Percentiles rank a stretch among this genome's conserved stretches.
These are phyloP conservation scores for Pythium aquatile DNA, from an alignment of 352 stramenopile genomes.

Conservation along the genomic window DNA sequence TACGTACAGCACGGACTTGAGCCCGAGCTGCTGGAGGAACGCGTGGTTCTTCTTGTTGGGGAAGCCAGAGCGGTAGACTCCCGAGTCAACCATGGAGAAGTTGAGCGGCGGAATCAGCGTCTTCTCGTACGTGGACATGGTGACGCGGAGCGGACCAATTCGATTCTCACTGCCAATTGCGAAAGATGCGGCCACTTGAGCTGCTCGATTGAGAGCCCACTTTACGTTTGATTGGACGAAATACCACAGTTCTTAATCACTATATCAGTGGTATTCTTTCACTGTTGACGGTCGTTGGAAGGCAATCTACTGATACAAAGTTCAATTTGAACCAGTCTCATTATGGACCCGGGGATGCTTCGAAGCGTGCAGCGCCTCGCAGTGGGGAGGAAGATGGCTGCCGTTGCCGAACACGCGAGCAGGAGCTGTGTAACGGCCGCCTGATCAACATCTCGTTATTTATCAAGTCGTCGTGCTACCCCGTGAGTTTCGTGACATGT, in stretches of 20 bases:
- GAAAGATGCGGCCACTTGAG: background rate
- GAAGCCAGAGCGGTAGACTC: slow-evolving; percentile 87
- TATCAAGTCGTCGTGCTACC: background rate
- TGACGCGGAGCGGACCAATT: background rate
- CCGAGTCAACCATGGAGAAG: slow-evolving; percentile 88
- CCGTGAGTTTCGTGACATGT: background rate
- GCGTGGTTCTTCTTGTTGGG: slow-evolving; percentile 87
- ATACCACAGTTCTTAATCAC: background rate
- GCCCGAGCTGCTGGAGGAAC: slow-evolving; percentile 82
- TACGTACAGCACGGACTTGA: slow-evolving; percentile 86
- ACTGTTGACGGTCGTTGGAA: too few relatives aligned
- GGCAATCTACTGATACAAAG: background rate
- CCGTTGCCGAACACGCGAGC: background rate
- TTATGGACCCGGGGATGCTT: background rate
- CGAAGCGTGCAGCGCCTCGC: background rate
- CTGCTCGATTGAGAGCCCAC: background rate
- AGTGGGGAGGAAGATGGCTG: background rate
- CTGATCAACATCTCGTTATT: background rate
- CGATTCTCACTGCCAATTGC: background rate
- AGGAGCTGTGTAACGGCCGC: background rate
- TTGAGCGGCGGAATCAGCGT: slow-evolving; percentile 88
- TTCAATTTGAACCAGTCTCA: too few relatives aligned
- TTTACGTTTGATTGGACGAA: background rate
- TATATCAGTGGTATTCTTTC: background rate
- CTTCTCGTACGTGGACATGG: slow-evolving; percentile 86